phyloP scores from a whole-genome alignment of 108 stramenopile genomes.

The Phaeodactylum tricornutum region DNA sequence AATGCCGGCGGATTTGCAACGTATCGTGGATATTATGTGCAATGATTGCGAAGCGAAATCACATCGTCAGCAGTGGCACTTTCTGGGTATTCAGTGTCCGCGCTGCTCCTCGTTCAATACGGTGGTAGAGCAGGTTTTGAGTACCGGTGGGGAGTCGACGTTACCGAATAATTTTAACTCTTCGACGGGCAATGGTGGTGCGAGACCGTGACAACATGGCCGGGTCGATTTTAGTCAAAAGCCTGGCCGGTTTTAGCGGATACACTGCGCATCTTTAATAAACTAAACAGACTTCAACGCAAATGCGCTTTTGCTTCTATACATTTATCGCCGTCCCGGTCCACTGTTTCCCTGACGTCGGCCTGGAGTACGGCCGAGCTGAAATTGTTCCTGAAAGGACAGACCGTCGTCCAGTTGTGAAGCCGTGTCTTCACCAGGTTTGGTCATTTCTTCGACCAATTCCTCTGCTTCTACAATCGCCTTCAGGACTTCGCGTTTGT shows the following conservation, averaged over 20 bases:
- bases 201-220: too few relatives aligned
- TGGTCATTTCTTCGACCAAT: constrained; percentile 77
- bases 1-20: constrained; percentile 73
- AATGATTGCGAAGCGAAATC: constrained; percentile 76
- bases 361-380: constrained; percentile 78
- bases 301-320: too few relatives aligned
- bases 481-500: constrained; percentile 73
- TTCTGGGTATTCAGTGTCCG: constrained; percentile 77
- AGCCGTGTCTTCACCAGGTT: constrained; percentile 80
- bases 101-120: constrained; percentile 71
- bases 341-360: constrained; percentile 26
- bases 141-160: constrained; percentile 18
- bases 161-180: too few relatives aligned
- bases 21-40: constrained; percentile 75
- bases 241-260: too few relatives aligned
- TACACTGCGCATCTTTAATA: too few relatives aligned
- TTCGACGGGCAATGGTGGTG: too few relatives aligned
- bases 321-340: too few relatives aligned
- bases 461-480: constrained; percentile 80
- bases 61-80: constrained; percentile 61
- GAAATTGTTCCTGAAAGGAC: constrained; percentile 80
- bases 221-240: too few relatives aligned
- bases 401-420: constrained; percentile 82
- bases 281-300: too few relatives aligned
- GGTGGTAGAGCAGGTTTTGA: constrained; percentile 60